Evolutionary conservation across 345 rosid species (phyloP).

Genomic region (Populus deltoides): DNA sequence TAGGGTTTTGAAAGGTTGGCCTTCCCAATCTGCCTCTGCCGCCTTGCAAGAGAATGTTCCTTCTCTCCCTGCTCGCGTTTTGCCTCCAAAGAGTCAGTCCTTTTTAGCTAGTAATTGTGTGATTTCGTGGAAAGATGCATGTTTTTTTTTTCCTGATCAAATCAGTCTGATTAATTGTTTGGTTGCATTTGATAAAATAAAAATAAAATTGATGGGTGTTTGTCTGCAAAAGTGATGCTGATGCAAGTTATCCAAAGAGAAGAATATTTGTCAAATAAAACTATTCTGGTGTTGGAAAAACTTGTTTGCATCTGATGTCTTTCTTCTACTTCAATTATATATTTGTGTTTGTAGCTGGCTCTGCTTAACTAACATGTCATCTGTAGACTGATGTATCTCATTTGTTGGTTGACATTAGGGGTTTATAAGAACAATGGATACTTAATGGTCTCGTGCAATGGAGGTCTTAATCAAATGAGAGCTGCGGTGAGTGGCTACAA

Average conservation of each 20-base stretch:
- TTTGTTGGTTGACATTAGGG: slow-evolving; percentile 46
- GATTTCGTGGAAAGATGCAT: neutral
- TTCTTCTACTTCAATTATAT: neutral
- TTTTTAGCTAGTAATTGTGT: neutral
- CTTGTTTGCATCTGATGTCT: neutral
- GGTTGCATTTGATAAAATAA: neutral
- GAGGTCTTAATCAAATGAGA: slow-evolving; percentile 94
- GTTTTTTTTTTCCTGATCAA: neutral
- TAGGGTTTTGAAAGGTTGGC: slow-evolving; percentile 81
- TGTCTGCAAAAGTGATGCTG: neutral
- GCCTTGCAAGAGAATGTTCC: slow-evolving; percentile 41
- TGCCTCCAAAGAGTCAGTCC: slow-evolving; percentile 81
- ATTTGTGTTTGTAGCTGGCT: neutral
- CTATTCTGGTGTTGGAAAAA: neutral
- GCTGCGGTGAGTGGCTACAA: slow-evolving; percentile 59
- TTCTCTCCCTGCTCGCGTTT: slow-evolving; percentile 36
- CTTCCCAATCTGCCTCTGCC: slow-evolving; percentile 40
- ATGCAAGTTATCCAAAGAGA: slow-evolving; percentile 5
- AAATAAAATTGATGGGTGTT: no score
- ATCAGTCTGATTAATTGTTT: neutral
- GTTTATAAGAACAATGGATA: slow-evolving; percentile 91
- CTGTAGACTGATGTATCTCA: neutral
- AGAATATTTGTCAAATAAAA: neutral
- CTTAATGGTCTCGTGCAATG: slow-evolving; percentile 89
- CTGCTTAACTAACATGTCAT: neutral